These are phyloP conservation scores for Helianthus annuus DNA, from an alignment of 129 eudicot genomes.

Conservation along the genomic window DNA sequence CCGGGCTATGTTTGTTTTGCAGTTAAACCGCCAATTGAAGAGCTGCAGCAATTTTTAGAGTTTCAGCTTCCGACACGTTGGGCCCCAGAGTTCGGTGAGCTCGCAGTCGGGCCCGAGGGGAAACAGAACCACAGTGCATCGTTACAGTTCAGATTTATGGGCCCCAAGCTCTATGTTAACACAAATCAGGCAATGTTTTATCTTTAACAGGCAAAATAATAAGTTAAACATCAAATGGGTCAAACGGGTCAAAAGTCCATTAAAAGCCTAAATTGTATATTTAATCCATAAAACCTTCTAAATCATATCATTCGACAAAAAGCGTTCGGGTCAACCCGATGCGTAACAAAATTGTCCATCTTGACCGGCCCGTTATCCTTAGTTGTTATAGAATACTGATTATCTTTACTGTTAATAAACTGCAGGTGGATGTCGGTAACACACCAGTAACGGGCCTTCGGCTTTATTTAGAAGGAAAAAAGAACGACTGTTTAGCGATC, in stretches of 20 bases:
- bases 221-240: constrained; percentile 6
- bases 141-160: constrained; percentile 66
- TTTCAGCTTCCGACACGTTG: constrained; percentile 77
- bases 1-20: constrained; percentile 21
- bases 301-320: neutral
- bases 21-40: constrained; percentile 82
- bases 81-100: constrained; percentile 80
- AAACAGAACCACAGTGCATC: constrained; percentile 56
- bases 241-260: neutral
- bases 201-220: neutral
- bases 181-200: constrained; percentile 48
- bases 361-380: neutral
- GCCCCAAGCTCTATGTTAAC: constrained; percentile 78
- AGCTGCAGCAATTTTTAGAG: constrained; percentile 68
- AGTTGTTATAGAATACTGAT: constrained; percentile 17
- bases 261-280: neutral
- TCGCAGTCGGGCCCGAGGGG: constrained; percentile 70
- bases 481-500: constrained; percentile 67
- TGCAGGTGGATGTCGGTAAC: constrained; percentile 64
- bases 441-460: constrained; percentile 73
- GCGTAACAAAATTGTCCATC: neutral
- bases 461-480: constrained; percentile 67
- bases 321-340: neutral
- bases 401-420: neutral
- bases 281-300: neutral